Evolutionary conservation across 2,329 filamentous ascomycete species (phyloP).

Genomic region (Sclerotinia nivalis): DNA sequence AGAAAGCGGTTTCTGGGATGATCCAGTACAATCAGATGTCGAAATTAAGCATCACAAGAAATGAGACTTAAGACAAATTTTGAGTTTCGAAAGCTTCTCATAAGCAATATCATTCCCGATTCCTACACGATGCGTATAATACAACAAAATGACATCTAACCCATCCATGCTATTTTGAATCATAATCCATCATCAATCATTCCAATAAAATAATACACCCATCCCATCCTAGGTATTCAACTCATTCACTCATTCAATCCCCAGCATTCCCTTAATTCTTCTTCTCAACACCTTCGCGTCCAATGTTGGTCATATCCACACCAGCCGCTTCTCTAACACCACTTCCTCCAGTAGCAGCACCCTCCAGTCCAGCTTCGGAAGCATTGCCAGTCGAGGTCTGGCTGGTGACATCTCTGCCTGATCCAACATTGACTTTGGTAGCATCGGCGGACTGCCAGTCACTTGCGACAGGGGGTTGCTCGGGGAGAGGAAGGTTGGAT

Average conservation of each 20-base stretch:
- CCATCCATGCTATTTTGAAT: conserved; percentile 1
- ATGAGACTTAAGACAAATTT: not conserved
- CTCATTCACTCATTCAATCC: no score
- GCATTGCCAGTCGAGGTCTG: conserved; percentile 50
- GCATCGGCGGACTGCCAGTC: conserved; percentile 76
- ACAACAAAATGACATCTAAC: not conserved
- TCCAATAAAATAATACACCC: not conserved
- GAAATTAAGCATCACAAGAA: no score
- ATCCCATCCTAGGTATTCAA: not conserved
- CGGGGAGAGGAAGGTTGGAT: conserved; percentile 76
- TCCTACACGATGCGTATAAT: conserved; percentile 1
- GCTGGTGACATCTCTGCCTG: conserved; percentile 46
- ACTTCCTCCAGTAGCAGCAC: conserved; percentile 59
- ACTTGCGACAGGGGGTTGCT: conserved; percentile 72
- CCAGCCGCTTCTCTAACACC: conserved; percentile 51
- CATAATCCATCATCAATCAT: conserved; percentile 17
- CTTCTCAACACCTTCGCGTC: conserved; percentile 61
- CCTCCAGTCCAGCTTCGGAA: conserved; percentile 55
- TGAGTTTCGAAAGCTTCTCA: not conserved
- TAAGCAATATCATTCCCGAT: not conserved
- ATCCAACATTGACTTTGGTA: conserved; percentile 66
- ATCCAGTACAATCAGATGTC: not conserved
- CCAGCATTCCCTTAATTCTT: not conserved
- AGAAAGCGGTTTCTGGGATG: not conserved
- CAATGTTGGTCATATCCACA: conserved; percentile 59